phyloP scores from a whole-genome alignment of 805 yeast genomes.

The Candida sakaeoensis region DNA sequence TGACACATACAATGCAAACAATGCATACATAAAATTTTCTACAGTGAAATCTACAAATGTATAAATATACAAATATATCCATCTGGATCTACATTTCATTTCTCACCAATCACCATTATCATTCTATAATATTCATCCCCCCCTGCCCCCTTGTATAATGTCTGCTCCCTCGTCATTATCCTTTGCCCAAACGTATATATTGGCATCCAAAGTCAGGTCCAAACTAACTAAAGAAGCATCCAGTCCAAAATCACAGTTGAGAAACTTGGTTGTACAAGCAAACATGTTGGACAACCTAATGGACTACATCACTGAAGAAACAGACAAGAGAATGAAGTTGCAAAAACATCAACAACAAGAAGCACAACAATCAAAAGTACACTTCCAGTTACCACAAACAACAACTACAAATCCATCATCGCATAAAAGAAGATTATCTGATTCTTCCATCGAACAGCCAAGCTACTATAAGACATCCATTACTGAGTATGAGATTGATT shows the following conservation, averaged over 20 bases:
- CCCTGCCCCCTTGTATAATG: neutral
- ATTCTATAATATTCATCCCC: too few relatives aligned
- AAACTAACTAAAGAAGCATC: conserved; percentile 63
- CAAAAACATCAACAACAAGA: conserved; percentile 7
- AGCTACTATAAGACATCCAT: conserved; percentile 25
- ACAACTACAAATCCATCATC: conserved; percentile 6
- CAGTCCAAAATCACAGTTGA: conserved; percentile 52
- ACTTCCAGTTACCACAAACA: conserved; percentile 11
- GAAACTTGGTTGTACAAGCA: conserved; percentile 65
- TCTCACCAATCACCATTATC: too few relatives aligned
- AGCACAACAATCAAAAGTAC: conserved; percentile 9
- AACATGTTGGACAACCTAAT: conserved; percentile 64
- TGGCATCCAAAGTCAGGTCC: conserved; percentile 62
- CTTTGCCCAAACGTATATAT: conserved; percentile 52
- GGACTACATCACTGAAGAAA: conserved; percentile 42
- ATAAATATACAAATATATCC: neutral
- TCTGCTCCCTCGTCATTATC: conserved; percentile 15
- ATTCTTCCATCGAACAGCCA: conserved; percentile 13
- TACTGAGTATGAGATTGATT: conserved; percentile 37
- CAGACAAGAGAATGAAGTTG: conserved; percentile 20
- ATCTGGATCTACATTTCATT: neutral
- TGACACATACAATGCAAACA: too few relatives aligned
- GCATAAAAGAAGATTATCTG: conserved; percentile 2
- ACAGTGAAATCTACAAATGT: too few relatives aligned
- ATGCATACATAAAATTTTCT: too few relatives aligned